These are phyloP conservation scores for Tuber melanosporum DNA, from an alignment of 495 filamentous ascomycete genomes.

Conservation along the genomic window DNA sequence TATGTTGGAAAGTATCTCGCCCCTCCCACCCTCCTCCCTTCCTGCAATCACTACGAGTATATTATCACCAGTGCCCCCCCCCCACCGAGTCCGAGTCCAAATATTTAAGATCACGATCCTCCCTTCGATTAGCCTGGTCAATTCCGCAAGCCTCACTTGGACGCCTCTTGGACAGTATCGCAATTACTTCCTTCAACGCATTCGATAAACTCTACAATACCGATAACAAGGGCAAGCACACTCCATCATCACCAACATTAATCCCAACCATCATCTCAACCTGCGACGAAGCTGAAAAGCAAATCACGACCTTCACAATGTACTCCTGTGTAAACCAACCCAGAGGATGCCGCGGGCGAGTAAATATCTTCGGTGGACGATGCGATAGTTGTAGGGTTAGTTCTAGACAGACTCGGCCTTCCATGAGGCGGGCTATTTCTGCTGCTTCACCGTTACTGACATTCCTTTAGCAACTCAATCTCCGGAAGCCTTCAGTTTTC, in stretches of 20 bases:
- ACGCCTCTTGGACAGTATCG: conserved; percentile 5
- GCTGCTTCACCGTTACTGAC: conserved; percentile 7
- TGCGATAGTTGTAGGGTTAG: conserved; percentile 41
- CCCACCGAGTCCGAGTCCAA: conserved; percentile 5
- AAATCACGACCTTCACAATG: conserved; percentile 28
- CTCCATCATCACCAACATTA: conserved; percentile 3
- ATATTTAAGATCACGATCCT: conserved; percentile 23
- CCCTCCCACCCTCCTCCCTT: conserved; percentile 11
- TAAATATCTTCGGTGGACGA: conserved; percentile 37
- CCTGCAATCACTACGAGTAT: conserved; percentile 24
- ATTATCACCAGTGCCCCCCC: conserved; percentile 14
- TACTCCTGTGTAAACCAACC: conserved; percentile 43
- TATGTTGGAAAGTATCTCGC: conserved; percentile 5
- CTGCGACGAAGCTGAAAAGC: conserved; percentile 4
- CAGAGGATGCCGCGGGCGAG: conserved; percentile 41
- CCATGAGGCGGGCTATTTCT: not conserved
- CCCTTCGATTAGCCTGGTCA: conserved; percentile 15
- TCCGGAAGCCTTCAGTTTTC: conserved; percentile 39
- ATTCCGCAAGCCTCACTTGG: conserved; percentile 17
- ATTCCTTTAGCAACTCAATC: conserved; percentile 38
- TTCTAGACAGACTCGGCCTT: not conserved
- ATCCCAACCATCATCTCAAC: not conserved
- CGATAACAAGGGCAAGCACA: conserved; percentile 3
- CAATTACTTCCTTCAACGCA: conserved; percentile 12
- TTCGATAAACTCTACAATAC: conserved; percentile 11